Conservation (phyloP, 805 yeast species). For the Metschnikowia continentalis region DNA sequence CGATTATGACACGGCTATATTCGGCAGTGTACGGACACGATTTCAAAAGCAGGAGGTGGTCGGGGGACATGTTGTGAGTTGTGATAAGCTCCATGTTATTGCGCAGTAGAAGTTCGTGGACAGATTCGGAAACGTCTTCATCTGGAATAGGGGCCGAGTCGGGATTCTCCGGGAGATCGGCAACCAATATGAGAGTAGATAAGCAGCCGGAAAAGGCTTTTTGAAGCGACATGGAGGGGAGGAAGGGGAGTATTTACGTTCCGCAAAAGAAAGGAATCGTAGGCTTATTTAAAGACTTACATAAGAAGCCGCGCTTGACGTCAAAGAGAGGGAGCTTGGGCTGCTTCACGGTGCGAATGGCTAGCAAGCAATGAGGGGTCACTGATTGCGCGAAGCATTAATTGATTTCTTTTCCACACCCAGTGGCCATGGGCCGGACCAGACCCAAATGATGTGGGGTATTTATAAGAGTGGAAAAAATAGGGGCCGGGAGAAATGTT, state of each 20-base stretch:
- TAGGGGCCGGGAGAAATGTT: too few relatives aligned
- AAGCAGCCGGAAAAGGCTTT: neutral
- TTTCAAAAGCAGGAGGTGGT: neutral
- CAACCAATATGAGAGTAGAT: neutral
- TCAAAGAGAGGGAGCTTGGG: neutral
- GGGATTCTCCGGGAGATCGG: neutral
- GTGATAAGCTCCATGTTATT: neutral
- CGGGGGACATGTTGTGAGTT: neutral
- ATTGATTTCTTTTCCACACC: neutral
- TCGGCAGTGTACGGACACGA: neutral
- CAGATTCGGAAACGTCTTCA: neutral
- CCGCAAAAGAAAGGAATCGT: neutral
- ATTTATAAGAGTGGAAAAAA: too few relatives aligned
- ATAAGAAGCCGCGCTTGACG: conserved; percentile 3
- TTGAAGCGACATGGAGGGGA: neutral
- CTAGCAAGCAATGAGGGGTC: conserved; percentile 4
- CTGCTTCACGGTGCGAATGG: neutral
- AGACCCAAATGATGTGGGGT: neutral
- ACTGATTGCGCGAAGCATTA: conserved; percentile 1
- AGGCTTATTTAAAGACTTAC: neutral
- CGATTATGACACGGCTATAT: neutral
- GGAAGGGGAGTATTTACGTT: too few relatives aligned
- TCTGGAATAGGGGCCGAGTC: too few relatives aligned
- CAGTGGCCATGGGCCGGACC: neutral
- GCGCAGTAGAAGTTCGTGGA: neutral